Base-by-base conservation (phyloP, 495 filamentous ascomycete genomes). In the Hypoxylon lienhwacheense region DNA sequence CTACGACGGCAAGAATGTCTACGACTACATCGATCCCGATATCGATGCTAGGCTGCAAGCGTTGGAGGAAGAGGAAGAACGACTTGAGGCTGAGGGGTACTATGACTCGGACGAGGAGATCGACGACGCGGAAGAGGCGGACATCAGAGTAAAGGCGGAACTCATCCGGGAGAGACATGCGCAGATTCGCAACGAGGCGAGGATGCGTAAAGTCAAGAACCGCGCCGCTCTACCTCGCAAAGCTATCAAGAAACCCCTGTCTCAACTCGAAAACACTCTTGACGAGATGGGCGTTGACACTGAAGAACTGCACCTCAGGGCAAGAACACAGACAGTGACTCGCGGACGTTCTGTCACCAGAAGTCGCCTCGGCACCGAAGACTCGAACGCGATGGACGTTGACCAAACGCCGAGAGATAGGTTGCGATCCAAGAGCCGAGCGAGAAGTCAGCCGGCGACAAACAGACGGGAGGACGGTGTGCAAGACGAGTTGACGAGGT, bases 21-120 rank as follows among this genome's bases (percentile, higher is more conserved):
- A 89, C 76, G 93, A 98, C 68, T 98, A 86, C 68, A 84, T 97
- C 66, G 93, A 97, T 60, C 91, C 93, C 0, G 93, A 98, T 50
- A 97, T 98, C 70, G 93, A 96, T 60, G 78, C 81, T 51, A 97
- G 92, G 73, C 79, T 98, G 29, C 84, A 84, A 20, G 89, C 90
- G 34, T 78, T 98, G 28, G 93, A 98, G 69, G 91, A 89, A 47
- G 93, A 98, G 64, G 93, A 98, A 64, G 91, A 96, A 72, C 84
- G 85, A 45, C 79, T 97, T 2, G 83, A 96, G 72, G 86, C 83
- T 8, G 68, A 69, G 41, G 66, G 66, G 26, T 66, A 65, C 59
- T 76, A 76, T 35, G 73, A 73, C 47, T 76, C 73, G 12, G 65
- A 76, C 10, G 81, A 85, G 16, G 77, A 78, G 26, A 70, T 90